Base-by-base conservation (phyloP, 2,329 filamentous ascomycete species). In the Fusarium torreyae region DNA sequence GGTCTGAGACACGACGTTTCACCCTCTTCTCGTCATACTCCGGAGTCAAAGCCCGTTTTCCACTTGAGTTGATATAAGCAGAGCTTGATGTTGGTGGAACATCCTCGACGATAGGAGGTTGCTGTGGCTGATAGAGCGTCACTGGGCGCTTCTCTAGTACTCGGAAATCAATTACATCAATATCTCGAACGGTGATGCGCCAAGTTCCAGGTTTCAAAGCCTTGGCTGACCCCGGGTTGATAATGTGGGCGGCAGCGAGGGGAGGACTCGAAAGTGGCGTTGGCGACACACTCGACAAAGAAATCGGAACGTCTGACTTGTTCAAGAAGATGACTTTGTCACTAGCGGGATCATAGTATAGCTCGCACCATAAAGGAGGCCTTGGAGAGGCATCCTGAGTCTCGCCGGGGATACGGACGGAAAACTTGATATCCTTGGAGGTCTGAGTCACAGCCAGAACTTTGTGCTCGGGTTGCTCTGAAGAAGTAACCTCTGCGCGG, bases 361-460 rank as follows among this genome's bases (percentile, higher is more conserved):
- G 79, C 75, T 88, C 86, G 74, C 86, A 88, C 85, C 85, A 88
- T n/a, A 89, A 71, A 6, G 84, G 82, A 17, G 85, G 85, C 17
- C 84, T 79, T 9, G 79, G 76, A 10, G 76, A 78, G 44, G 81
- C 80, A 59, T 84, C 80, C 40, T 79, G 77, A 51, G 78, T 79
- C 57, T 85, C 83, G 17, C 82, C 81, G 6, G 86, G 87, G 58
- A 89, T 86, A 50, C 83, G 81, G 63, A 89, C 85, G 39, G 85
- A 85, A 72, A 88, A 88, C 66, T 87, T 88, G 81, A 88, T 87
- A 75, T 89, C 86, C 72, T 84, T 84, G 64, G 83, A 81, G 7
- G 87, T 89, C 79, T 89, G 87, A 69, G 86, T 88, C 73, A 89
- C 87, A 36, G 87, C 87, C 26, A 89, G 77, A 48, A 89, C 87